A percentile compares a stretch with the other conserved stretches of the same genome.
Conservation (phyloP, 106 monocot genomes). For the Ottelia alismoides region DNA sequence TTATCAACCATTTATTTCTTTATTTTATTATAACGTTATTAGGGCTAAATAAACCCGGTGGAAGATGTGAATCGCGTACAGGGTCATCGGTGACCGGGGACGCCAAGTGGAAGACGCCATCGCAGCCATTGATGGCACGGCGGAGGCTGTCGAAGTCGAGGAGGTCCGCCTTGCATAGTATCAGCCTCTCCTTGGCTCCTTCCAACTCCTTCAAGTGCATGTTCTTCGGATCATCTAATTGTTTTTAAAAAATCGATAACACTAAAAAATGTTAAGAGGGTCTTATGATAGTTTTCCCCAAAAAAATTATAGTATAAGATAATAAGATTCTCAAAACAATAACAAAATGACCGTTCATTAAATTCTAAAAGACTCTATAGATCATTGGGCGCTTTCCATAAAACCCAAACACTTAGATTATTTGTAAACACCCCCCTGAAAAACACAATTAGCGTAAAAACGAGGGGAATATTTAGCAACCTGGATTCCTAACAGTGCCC, state of each 20-base stretch:
- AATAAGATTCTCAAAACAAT: too few species aligned
- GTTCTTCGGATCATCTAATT: constrained; percentile 27
- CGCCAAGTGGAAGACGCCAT: constrained; percentile 49
- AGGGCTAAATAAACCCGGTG: too few species aligned
- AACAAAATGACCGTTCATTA: too few species aligned
- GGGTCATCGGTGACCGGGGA: constrained; percentile 41
- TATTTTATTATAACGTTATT: too few species aligned
- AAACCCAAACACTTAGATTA: background rate
- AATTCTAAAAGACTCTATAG: background rate
- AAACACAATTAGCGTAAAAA: background rate
- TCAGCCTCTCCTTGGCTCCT: constrained; percentile 30
- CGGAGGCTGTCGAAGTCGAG: constrained; percentile 21
- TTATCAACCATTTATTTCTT: background rate
- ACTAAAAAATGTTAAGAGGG: too few species aligned
- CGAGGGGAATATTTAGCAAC: background rate
- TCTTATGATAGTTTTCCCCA: too few species aligned
- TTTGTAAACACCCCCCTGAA: background rate
- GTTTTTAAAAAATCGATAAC: too few species aligned
- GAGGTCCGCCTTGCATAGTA: constrained; percentile 29
- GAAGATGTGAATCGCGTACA: constrained; percentile 9
- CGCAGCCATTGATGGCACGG: constrained; percentile 23
- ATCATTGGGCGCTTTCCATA: background rate
- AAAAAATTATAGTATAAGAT: too few species aligned
- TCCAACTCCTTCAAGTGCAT: constrained; percentile 24
- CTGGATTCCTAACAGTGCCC: constrained; percentile 42